Evolutionary conservation across 352 stramenopile species (phyloP).

Genomic region (Globisporangium okanoganense): DNA sequence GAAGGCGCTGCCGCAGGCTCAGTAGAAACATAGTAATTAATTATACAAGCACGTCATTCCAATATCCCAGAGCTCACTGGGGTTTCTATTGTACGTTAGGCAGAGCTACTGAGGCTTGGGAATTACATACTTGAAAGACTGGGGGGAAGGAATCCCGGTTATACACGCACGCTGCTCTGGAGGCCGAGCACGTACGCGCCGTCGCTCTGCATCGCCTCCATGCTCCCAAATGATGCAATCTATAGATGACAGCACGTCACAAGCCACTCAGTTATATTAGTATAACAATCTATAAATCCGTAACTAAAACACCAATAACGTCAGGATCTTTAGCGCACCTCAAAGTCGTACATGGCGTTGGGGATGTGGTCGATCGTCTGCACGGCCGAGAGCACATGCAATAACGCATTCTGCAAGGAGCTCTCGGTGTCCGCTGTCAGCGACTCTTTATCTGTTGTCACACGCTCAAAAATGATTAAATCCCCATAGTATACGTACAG

Average conservation of each 20-base stretch:
- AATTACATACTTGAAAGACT: slow-evolving; percentile 10
- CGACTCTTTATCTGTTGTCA: slow-evolving; percentile 37
- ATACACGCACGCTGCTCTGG: slow-evolving; percentile 38
- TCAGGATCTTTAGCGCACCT: slow-evolving; percentile 23
- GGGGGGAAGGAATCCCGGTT: not conserved
- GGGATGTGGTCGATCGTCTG: slow-evolving; percentile 81
- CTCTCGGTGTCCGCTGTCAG: slow-evolving; percentile 55
- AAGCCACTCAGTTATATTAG: not conserved
- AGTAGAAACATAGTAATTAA: not conserved
- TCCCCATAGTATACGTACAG: too few relatives aligned
- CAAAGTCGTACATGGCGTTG: slow-evolving; percentile 82
- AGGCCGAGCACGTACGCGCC: slow-evolving; percentile 30
- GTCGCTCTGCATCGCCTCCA: slow-evolving; percentile 46
- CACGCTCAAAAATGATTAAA: not conserved
- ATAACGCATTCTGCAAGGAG: slow-evolving; percentile 58
- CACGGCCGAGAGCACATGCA: slow-evolving; percentile 72
- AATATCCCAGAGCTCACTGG: not conserved
- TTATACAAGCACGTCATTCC: slow-evolving; percentile 12
- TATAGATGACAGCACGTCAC: not conserved
- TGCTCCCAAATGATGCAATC: slow-evolving; percentile 45
- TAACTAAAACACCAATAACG: not conserved
- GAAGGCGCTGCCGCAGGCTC: slow-evolving; percentile 36
- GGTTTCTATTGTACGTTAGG: slow-evolving; percentile 10
- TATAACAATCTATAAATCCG: too few relatives aligned
- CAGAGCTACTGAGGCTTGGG: not conserved